Conservation (phyloP, 2,329 filamentous ascomycete genomes). For the Pyrenochaeta sp. region DNA sequence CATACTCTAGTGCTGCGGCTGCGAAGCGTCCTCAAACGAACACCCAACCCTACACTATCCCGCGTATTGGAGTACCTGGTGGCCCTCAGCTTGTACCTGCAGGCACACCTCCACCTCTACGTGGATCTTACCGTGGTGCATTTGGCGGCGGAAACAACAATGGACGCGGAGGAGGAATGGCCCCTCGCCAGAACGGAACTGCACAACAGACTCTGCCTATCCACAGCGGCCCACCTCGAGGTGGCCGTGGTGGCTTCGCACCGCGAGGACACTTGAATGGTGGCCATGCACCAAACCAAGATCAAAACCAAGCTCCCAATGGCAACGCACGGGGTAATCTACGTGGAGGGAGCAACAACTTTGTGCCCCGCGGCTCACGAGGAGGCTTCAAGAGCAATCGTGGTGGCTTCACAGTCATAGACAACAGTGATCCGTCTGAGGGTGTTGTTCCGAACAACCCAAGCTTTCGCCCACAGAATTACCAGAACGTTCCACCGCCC, state of each 20-base stretch:
- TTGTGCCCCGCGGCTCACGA: slow-evolving; percentile 51
- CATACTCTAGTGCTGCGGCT: slow-evolving; percentile 64
- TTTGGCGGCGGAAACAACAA: slow-evolving; percentile 55
- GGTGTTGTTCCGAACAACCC: slow-evolving; percentile 65
- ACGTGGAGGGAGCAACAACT: slow-evolving; percentile 33
- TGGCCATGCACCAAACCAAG: slow-evolving; percentile 28
- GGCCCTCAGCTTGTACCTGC: slow-evolving; percentile 68
- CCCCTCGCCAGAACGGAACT: slow-evolving; percentile 39
- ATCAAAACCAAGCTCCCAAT: slow-evolving; percentile 33
- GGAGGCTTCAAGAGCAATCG: slow-evolving; percentile 47
- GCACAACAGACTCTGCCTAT: slow-evolving; percentile 49
- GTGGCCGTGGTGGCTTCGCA: slow-evolving; percentile 49
- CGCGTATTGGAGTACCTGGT: slow-evolving; percentile 63
- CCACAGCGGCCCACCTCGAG: slow-evolving; percentile 46
- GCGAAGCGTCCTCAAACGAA: slow-evolving; percentile 61
- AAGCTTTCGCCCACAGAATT: slow-evolving; percentile 61
- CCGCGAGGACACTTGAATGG: slow-evolving; percentile 42
- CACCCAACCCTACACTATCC: slow-evolving; percentile 60
- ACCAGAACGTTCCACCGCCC: slow-evolving; percentile 48
- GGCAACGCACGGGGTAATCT: slow-evolving; percentile 40
- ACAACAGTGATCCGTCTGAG: slow-evolving; percentile 60
- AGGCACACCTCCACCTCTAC: slow-evolving; percentile 63
- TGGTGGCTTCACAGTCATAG: slow-evolving; percentile 55
- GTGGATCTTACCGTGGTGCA: slow-evolving; percentile 66
- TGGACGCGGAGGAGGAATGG: slow-evolving; percentile 50